Conservation (phyloP, 2,329 filamentous ascomycete genomes). For the Aspergillus awamori region DNA sequence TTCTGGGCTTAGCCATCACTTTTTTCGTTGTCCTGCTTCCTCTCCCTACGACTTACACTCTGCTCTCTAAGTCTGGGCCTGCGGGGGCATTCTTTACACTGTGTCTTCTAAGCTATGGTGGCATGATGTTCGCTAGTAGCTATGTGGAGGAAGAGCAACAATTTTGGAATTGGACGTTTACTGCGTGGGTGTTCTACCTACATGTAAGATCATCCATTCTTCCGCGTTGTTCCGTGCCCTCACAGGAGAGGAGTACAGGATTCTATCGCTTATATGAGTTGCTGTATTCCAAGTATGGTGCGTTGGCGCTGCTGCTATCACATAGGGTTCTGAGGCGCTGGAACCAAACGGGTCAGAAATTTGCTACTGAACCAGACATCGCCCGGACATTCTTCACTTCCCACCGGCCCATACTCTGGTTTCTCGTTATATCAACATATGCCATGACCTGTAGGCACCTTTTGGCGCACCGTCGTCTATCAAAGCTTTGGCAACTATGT, state of each 20-base stretch:
- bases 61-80: conserved; percentile 31
- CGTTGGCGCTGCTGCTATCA: conserved; percentile 58
- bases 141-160: conserved; percentile 98
- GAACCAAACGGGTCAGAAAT: conserved; percentile 98
- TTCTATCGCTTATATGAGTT: not conserved
- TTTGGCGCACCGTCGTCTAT: conserved; percentile 30
- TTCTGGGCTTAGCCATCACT: conserved; percentile 41
- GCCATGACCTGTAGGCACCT: conserved; percentile 57
- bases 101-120: conserved; percentile 66
- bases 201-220: conserved; percentile 40
- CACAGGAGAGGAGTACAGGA: not conserved
- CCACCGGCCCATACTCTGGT: conserved; percentile 72
- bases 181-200: conserved; percentile 52
- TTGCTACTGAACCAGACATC: conserved; percentile 86
- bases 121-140: conserved; percentile 97
- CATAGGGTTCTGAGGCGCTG: conserved; percentile 74
- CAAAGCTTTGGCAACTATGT: conserved; percentile 29
- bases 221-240: conserved; percentile 1
- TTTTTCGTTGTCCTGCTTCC: conserved; percentile 48
- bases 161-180: conserved; percentile 91
- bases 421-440: conserved; percentile 70
- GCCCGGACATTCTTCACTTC: conserved; percentile 69
- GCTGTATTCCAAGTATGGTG: conserved; percentile 21
- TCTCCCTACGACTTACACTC: conserved; percentile 32
- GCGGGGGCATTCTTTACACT: conserved; percentile 48